Evolutionary conservation across 2,329 filamentous ascomycete species (phyloP), one percentile per base, ranked within the genome.

Genomic region (Ceratocystis albifundus): DNA sequence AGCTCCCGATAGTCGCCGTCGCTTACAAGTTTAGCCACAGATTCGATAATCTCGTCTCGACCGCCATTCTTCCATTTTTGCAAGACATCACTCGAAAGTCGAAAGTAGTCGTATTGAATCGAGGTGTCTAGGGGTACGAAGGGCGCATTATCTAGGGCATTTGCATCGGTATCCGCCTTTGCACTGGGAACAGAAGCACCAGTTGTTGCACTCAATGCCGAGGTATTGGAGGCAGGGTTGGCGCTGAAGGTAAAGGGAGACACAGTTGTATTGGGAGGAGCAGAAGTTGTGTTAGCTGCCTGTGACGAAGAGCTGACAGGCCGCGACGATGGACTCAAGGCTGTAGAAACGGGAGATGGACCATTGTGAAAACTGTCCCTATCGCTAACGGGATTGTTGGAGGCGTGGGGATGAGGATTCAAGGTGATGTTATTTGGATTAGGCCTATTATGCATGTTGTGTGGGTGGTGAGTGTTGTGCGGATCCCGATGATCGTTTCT

Each of bases 61-160:
- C 88, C 89, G 59, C 77, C 80, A 44, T 81, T 79, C 48, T 80
- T 76, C 94, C 94, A 97, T 36, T 78, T 76, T 41, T 80, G 77
- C 63, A 94, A 74, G 65, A 82, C 80, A 25, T 86, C 82, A 69
- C 90, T 84, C 3, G 88, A 94, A 61, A 96, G 75, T 71, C 88
- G 63, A 10, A 63, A 30, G 53, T 68, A 68, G 3, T 61, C 25
- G 61, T 68, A 64, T 15, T 50, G 44, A 32, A 68, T 61, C 1
- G 64, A 64, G 20, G 44, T 30, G 32, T 68, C 67, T 4, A 63
- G 28, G 17, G 64, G 61, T 1, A 68, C 64, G 28, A 64, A 53
- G 8, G 64, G 25, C 45, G 57, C 64, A 12, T 53, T 41, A 17
- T 45, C 62, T 5, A 36, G 41, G 8, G 45, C 30, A 20, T 46